Conservation (phyloP, 1,284 basidiomycete species). For the Boletus subluridellus region DNA sequence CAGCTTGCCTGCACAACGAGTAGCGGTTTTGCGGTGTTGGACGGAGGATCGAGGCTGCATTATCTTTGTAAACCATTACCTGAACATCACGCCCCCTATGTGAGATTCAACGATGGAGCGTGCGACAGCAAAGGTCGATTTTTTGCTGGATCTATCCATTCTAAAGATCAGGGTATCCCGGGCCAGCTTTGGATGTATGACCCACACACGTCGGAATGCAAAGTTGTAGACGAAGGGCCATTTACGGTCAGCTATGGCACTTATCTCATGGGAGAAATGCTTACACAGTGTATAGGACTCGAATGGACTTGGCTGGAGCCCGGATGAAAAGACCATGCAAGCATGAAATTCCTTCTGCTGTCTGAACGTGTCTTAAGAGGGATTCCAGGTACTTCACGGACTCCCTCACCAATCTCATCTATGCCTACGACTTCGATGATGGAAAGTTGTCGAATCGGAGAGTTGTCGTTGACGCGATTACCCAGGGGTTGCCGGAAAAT, state of each 20-base stretch:
- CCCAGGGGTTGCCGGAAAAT: conserved; percentile 46
- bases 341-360: conserved; percentile 2
- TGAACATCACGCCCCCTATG: conserved; percentile 39
- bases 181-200: conserved; percentile 62
- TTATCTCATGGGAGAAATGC: background rate
- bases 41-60: conserved; percentile 14
- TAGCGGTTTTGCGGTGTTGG: conserved; percentile 24
- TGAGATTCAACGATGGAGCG: conserved; percentile 68
- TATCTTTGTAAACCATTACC: conserved; percentile 47
- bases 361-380: conserved; percentile 2
- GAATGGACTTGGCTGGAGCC: conserved; percentile 27
- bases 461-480: conserved; percentile 53
- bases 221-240: conserved; percentile 57
- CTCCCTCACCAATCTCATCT: conserved; percentile 59
- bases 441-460: conserved; percentile 55
- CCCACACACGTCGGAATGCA: conserved; percentile 43
- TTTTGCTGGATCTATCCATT: conserved; percentile 60
- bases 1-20: conserved; percentile 21
- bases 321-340: conserved; percentile 24
- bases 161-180: conserved; percentile 46
- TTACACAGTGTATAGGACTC: conserved; percentile 13
- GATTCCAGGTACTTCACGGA: conserved; percentile 62
- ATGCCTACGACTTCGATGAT: conserved; percentile 61
- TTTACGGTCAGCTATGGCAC: conserved; percentile 50
- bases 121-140: conserved; percentile 63